Conservation (phyloP, 108 stramenopile species). For the Mediolabrus comicus region DNA sequence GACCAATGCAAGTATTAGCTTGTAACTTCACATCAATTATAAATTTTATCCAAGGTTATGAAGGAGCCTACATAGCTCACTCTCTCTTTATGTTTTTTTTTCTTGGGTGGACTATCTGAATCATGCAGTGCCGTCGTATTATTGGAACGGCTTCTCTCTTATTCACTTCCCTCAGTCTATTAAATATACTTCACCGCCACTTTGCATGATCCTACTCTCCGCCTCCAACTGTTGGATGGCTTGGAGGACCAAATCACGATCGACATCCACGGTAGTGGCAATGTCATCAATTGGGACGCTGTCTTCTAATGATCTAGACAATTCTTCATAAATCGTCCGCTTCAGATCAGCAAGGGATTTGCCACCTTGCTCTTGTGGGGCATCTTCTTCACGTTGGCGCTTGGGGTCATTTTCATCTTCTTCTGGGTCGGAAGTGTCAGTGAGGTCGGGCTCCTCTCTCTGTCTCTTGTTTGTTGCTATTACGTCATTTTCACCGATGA, state of each 20-base stretch:
- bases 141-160: background rate
- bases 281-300: conserved; percentile 50
- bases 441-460: conserved; percentile 30
- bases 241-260: conserved; percentile 49
- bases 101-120: background rate
- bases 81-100: conserved; percentile 1
- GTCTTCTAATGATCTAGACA: conserved; percentile 42
- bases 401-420: conserved; percentile 27
- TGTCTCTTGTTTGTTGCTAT: conserved; percentile 14
- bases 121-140: background rate
- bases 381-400: background rate
- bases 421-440: conserved; percentile 41
- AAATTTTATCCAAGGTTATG: conserved; percentile 2
- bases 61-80: conserved; percentile 2
- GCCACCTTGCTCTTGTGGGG: background rate
- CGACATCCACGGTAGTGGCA: conserved; percentile 38
- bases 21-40: background rate
- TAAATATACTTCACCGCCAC: conserved; percentile 44
- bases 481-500: conserved; percentile 14
- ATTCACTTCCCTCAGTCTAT: conserved; percentile 15
- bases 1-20: too few relatives aligned
- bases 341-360: conserved; percentile 38
- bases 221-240: conserved; percentile 50
- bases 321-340: conserved; percentile 48
- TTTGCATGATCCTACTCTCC: conserved; percentile 52